These are phyloP conservation scores for Rhododendron molle DNA, from an alignment of 148 eudicot genomes.

Conservation along the genomic window DNA sequence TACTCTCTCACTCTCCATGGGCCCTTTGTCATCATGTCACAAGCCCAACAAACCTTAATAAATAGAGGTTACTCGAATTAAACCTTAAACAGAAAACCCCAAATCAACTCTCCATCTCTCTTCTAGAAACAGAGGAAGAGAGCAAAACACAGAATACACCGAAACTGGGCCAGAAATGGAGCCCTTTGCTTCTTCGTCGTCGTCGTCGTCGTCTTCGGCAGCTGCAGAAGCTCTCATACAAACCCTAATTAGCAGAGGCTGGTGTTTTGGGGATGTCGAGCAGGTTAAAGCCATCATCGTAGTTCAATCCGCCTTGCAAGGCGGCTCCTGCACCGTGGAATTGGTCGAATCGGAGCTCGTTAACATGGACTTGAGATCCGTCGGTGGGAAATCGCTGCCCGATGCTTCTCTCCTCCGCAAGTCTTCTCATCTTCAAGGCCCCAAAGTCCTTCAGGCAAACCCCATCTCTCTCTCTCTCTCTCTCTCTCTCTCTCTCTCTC, in stretches of 20 bases:
- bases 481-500: neutral
- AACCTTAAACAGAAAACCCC: neutral
- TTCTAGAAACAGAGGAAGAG: neutral
- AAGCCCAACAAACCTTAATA: neutral
- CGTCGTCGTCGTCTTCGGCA: neutral
- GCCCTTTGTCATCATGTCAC: neutral
- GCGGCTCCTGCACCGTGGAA: constrained; percentile 28
- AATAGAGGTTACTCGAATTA: no score
- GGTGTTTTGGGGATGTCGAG: constrained; percentile 52
- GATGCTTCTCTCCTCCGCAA: constrained; percentile 53
- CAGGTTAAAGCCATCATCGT: constrained; percentile 44
- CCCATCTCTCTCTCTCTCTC: neutral
- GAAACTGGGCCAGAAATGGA: constrained; percentile 14
- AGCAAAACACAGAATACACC: neutral
- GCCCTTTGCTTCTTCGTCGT: neutral
- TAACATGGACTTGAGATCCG: constrained; percentile 54
- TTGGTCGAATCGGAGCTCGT: constrained; percentile 64
- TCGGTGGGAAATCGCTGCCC: constrained; percentile 72
- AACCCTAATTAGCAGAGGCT: constrained; percentile 49
- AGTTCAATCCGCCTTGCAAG: constrained; percentile 29
- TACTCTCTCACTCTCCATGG: neutral
- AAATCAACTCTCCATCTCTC: neutral
- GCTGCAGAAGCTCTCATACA: constrained; percentile 35
- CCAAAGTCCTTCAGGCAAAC: constrained; percentile 70
- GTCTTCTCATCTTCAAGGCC: constrained; percentile 43